phyloP scores from a whole-genome alignment of 2,329 filamentous ascomycete genomes.

The Hymenoscyphus infarciens region DNA sequence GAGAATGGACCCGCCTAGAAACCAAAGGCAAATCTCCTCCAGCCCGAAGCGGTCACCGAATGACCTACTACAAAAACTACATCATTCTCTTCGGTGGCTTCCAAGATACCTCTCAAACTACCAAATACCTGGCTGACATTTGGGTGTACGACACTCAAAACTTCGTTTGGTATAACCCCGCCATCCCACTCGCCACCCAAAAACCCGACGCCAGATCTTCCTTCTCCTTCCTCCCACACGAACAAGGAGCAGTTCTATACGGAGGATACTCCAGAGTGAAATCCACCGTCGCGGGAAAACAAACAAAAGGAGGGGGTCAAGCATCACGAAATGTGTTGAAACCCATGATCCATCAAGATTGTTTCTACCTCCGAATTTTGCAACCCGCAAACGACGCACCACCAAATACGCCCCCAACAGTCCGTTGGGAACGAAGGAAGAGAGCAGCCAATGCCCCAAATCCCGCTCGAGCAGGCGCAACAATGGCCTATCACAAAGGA shows the following conservation, averaged over 20 bases:
- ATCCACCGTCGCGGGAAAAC: constrained; percentile 59
- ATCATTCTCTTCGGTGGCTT: constrained; percentile 95
- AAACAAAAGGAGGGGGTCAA: constrained; percentile 54
- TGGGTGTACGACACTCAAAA: constrained; percentile 94
- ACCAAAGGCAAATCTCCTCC: constrained; percentile 72
- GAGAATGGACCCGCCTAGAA: constrained; percentile 92
- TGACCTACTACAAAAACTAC: constrained; percentile 97
- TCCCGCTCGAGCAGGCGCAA: constrained; percentile 80
- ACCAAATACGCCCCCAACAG: constrained; percentile 61
- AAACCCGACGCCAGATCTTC: constrained; percentile 90
- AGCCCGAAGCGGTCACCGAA: constrained; percentile 85
- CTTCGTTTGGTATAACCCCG: constrained; percentile 78
- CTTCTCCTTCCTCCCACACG: constrained; percentile 88
- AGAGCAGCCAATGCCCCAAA: constrained; percentile 84
- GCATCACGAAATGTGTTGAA: constrained; percentile 71
- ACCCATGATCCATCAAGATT: constrained; percentile 90
- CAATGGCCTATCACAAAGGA: constrained; percentile 92
- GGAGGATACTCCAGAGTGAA: constrained; percentile 95
- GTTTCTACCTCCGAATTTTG: constrained; percentile 83
- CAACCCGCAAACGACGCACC: constrained; percentile 66
- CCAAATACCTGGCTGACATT: constrained; percentile 87
- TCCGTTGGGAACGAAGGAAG: constrained; percentile 92
- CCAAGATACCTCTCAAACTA: constrained; percentile 92
- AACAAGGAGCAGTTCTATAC: constrained; percentile 83
- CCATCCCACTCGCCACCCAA: constrained; percentile 70